Evolutionary conservation across 306 rosid species (phyloP).

Genomic region (Cucumis melo): DNA sequence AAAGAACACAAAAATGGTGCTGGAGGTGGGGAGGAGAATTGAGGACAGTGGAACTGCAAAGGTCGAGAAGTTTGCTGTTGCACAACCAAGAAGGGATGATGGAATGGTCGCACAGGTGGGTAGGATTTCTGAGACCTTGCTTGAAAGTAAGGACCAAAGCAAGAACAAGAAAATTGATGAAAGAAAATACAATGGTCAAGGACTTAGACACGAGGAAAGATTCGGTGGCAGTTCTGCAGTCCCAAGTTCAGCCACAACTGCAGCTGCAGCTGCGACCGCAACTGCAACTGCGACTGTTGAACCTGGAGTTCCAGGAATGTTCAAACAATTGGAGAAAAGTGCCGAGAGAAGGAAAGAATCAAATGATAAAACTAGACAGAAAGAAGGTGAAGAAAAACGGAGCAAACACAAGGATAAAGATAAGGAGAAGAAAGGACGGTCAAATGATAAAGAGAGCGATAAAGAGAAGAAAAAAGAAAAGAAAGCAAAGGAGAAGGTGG

Average conservation of each 20-base stretch:
- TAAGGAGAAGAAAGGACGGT: constrained; percentile 63
- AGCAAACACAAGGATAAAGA: constrained; percentile 53
- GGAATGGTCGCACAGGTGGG: constrained; percentile 42
- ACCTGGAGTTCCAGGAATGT: constrained; percentile 34
- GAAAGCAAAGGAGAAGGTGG: constrained; percentile 17
- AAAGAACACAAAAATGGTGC: constrained; percentile 34
- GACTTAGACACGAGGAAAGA: constrained; percentile 20
- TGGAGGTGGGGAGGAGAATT: constrained; percentile 50
- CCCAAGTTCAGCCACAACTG: constrained; percentile 17
- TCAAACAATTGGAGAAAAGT: constrained; percentile 26
- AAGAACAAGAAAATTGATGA: constrained; percentile 32
- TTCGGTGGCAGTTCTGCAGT: constrained; percentile 30
- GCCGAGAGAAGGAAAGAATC: constrained; percentile 3
- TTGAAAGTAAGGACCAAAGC: constrained; percentile 32
- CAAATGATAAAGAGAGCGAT: constrained; percentile 65
- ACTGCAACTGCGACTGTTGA: constrained; percentile 21
- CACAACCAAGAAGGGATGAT: constrained; percentile 40
- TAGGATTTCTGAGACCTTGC: constrained; percentile 26
- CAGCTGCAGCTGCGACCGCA: constrained; percentile 13
- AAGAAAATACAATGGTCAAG: constrained; percentile 37
- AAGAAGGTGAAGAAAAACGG: constrained; percentile 48
- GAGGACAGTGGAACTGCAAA: constrained; percentile 37
- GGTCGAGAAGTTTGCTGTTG: constrained; percentile 29
- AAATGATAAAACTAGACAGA: constrained; percentile 29
- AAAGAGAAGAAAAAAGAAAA: constrained; percentile 48